These are phyloP conservation scores for Nigrospora oryzae DNA, from an alignment of 2,329 filamentous ascomycete genomes.

Conservation along the genomic window DNA sequence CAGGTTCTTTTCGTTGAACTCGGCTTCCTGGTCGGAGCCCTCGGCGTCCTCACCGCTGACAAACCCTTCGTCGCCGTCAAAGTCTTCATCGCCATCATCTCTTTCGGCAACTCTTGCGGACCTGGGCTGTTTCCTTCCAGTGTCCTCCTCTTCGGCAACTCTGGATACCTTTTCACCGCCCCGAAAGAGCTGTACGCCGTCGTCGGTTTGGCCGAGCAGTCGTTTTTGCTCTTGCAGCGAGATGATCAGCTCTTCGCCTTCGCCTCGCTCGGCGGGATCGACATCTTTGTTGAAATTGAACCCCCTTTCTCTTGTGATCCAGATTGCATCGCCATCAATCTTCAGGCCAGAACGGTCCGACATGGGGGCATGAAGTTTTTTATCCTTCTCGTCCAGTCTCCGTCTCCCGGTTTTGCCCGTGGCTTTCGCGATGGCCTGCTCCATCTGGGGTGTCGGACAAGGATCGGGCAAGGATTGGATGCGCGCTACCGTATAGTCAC, in stretches of 20 bases:
- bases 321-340: slow-evolving; percentile 95
- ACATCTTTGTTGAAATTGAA: slow-evolving; percentile 66
- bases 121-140: slow-evolving; percentile 51
- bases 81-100: slow-evolving; percentile 41
- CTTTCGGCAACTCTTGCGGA: slow-evolving; percentile 48
- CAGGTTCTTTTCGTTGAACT: slow-evolving; percentile 51
- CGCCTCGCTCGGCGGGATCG: slow-evolving; percentile 68
- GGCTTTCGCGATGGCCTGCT: slow-evolving; percentile 76
- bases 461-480: slow-evolving; percentile 90
- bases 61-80: slow-evolving; percentile 45
- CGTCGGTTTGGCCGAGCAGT: slow-evolving; percentile 72
- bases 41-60: slow-evolving; percentile 44
- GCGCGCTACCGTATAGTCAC: slow-evolving; percentile 73
- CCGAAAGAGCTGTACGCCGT: slow-evolving; percentile 78
- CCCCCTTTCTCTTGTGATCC: slow-evolving; percentile 64
- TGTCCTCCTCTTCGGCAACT: slow-evolving; percentile 49
- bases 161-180: slow-evolving; percentile 62
- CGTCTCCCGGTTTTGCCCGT: slow-evolving; percentile 74
- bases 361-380: slow-evolving; percentile 94
- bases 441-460: slow-evolving; percentile 86
- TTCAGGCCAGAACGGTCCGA: slow-evolving; percentile 93
- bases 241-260: slow-evolving; percentile 92
- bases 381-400: slow-evolving; percentile 91
- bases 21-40: slow-evolving; percentile 43
- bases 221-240: slow-evolving; percentile 76